Percentiles rank a stretch among this genome's conserved stretches.
Evolutionary conservation across 164 flowering plant genomes (phyloP).

Genomic region (Malania oleifera): DNA sequence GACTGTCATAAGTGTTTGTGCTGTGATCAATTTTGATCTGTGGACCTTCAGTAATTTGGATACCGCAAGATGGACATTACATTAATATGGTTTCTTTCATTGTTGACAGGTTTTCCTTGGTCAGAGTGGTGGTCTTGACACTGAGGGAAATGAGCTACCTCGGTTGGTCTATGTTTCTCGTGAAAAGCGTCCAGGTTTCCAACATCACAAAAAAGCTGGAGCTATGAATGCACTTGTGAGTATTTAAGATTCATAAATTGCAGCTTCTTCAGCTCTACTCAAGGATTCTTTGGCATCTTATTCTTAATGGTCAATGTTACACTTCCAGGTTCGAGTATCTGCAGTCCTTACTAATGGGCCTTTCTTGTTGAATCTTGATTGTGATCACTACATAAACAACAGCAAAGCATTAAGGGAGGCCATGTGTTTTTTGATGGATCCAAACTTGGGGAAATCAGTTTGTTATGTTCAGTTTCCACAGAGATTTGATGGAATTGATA

Average conservation of each 20-base stretch:
- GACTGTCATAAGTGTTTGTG: neutral
- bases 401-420: constrained; percentile 25
- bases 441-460: constrained; percentile 19
- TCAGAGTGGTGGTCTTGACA: constrained; percentile 23
- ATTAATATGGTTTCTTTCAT: neutral
- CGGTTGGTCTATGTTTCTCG: constrained; percentile 62
- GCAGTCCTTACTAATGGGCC: constrained; percentile 28
- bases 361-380: constrained; percentile 23
- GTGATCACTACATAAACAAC: constrained; percentile 29
- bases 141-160: constrained; percentile 26
- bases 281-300: neutral
- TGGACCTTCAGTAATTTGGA: neutral
- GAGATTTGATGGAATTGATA: constrained; percentile 26
- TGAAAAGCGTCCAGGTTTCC: constrained; percentile 51
- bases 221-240: constrained; percentile 26
- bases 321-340: constrained; percentile 24
- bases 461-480: constrained; percentile 31
- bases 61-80: neutral
- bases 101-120: constrained; percentile 22
- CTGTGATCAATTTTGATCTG: neutral
- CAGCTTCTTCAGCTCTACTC: neutral
- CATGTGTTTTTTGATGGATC: constrained; percentile 27
- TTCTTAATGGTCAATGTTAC: neutral
- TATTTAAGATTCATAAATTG: neutral
- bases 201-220: constrained; percentile 26